Base-by-base conservation (phyloP, 208 protist species). In the Crithidia thermophila region DNA sequence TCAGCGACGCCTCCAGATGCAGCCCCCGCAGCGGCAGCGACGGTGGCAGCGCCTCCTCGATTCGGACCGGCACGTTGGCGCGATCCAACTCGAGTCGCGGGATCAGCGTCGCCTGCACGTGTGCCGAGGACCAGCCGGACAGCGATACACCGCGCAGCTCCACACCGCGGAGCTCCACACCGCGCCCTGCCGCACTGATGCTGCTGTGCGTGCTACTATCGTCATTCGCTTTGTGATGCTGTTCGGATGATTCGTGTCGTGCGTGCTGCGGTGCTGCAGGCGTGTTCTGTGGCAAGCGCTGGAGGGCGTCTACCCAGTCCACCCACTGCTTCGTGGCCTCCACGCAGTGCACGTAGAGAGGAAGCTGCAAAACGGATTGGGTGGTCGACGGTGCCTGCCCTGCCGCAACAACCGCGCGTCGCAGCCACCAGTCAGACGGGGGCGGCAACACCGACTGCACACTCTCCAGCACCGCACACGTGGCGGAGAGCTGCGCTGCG, bases 401-500 rank as follows among this genome's bases (percentile, higher is more conserved):
- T 1, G 25, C 4, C 7, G 51, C 7, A 31, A 18, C 28, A 11
- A 23, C 33, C 16, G 21, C 18, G 25, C 67, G 67, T 21, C 67
- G 59, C 59, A 74, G 50, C 67, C 67, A 74, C 67, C 67, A 74
- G 11, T 13, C 67, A 45, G 37, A 74, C 20, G 67, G 67, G 8
- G 67, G 67, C 25, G 67, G 67, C 9, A 74, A 59, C 16, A 49
- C 67, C 14, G 53, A 39, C 10, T 39, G 43, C 23, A 47, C 67
- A 13, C 46, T 49, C 23, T 67, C 51, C 46, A 61, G 30, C 40
- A 51, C 57, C 28, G 42, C 39, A 42, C 7, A 28, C 42, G 28
- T 51, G 13, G 42, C 3, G 28, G 57, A 27, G 16, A 30, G 57
- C 27, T 34, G 55, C 3, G 14, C 5, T 2, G 37, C 14, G 39